Conservation (phyloP, 1,284 basidiomycete species). For the Coniferiporia sulphurascens region DNA sequence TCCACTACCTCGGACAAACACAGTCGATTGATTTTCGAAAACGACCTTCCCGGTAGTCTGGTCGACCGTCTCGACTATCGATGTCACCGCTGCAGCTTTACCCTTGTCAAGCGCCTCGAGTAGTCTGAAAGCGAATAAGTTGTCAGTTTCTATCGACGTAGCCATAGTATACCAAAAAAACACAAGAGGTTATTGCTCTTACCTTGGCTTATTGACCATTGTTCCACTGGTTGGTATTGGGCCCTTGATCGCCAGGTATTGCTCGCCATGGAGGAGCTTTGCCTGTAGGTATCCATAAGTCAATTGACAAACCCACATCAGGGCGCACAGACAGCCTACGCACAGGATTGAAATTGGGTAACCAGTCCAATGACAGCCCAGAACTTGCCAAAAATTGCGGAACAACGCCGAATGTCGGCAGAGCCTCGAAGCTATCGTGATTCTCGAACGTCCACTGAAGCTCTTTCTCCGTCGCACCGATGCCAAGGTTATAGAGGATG, state of each 20-base stretch:
- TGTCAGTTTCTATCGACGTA: background rate
- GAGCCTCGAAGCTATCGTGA: slow-evolving; percentile 78
- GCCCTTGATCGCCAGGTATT: slow-evolving; percentile 86
- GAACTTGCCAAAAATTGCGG: slow-evolving; percentile 82
- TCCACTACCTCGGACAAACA: slow-evolving; percentile 91
- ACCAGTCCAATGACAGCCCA: slow-evolving; percentile 69
- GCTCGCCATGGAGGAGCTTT: slow-evolving; percentile 97
- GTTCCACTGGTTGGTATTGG: slow-evolving; percentile 85
- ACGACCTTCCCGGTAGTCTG: slow-evolving; percentile 75
- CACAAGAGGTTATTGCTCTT: slow-evolving; percentile 21
- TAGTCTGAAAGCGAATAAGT: slow-evolving; percentile 39
- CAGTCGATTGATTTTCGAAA: slow-evolving; percentile 91
- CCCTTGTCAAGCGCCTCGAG: slow-evolving; percentile 86
- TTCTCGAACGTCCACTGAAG: slow-evolving; percentile 91
- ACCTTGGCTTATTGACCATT: slow-evolving; percentile 77
- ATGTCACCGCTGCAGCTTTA: slow-evolving; percentile 87
- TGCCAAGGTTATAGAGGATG: slow-evolving; percentile 92
- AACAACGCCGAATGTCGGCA: slow-evolving; percentile 95
- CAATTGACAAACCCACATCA: background rate
- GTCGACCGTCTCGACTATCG: slow-evolving; percentile 75
- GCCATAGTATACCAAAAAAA: background rate
- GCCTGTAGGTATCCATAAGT: slow-evolving; percentile 42
- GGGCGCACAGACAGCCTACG: slow-evolving; percentile 25
- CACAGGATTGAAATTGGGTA: slow-evolving; percentile 94
- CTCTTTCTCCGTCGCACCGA: slow-evolving; percentile 94